These are phyloP conservation scores for Paramecium pentaurelia DNA, from an alignment of 73 alveolate species.

Conservation along the genomic window DNA sequence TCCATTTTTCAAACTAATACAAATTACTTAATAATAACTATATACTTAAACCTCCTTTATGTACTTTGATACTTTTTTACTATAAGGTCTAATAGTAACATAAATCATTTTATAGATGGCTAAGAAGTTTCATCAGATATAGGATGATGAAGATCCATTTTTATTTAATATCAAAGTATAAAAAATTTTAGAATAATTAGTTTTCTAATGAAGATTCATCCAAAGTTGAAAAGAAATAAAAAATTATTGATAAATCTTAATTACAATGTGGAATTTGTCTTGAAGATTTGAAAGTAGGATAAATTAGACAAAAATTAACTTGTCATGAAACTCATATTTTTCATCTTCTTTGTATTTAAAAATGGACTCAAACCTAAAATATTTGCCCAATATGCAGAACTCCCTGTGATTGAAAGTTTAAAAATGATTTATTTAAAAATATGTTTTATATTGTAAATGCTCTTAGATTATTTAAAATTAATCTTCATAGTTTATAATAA, in stretches of 20 bases:
- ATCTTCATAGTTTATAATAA: no score
- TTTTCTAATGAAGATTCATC: background rate
- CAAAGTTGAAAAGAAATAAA: background rate
- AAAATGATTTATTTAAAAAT: background rate
- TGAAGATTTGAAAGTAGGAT: background rate
- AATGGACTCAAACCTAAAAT: background rate
- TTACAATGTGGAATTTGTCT: background rate
- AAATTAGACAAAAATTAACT: background rate
- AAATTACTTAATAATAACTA: background rate
- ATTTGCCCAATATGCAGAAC: background rate
- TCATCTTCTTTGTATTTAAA: background rate
- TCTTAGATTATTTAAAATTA: background rate
- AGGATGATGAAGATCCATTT: background rate
- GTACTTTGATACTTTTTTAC: background rate
- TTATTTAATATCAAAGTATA: background rate
- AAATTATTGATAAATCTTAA: background rate
- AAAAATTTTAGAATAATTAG: background rate
- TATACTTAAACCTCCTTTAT: background rate
- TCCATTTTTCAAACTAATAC: background rate
- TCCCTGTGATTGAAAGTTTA: background rate
- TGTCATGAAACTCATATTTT: background rate
- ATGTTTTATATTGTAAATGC: background rate
- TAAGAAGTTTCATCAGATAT: background rate
- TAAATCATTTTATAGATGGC: background rate
- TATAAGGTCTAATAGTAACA: background rate